Conservation (phyloP, 768 basidiomycete species). For the Hortiboletus flavorubellus region DNA sequence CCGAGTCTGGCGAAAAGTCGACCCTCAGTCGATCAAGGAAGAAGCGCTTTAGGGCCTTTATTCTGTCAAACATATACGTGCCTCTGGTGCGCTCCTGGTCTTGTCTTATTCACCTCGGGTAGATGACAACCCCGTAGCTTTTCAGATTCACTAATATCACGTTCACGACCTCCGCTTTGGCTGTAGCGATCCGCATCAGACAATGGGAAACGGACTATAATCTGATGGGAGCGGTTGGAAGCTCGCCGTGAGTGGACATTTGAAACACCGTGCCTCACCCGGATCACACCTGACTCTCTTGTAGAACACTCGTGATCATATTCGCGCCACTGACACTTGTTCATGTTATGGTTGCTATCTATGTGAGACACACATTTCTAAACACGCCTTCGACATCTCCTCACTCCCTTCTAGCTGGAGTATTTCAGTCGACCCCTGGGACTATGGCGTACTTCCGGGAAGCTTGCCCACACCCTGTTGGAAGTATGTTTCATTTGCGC, state of each 20-base stretch:
- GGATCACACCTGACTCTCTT: background rate
- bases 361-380: slow-evolving; percentile 48
- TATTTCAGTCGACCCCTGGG: slow-evolving; percentile 91
- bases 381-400: slow-evolving; percentile 6
- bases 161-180: slow-evolving; percentile 77
- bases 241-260: slow-evolving; percentile 63
- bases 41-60: slow-evolving; percentile 60
- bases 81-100: slow-evolving; percentile 55
- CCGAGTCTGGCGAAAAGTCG: slow-evolving; percentile 30
- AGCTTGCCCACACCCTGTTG: slow-evolving; percentile 80
- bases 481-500: slow-evolving; percentile 90
- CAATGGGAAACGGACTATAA: slow-evolving; percentile 45
- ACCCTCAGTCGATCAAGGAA: slow-evolving; percentile 31
- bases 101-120: background rate
- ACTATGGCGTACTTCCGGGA: slow-evolving; percentile 86
- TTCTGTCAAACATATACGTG: slow-evolving; percentile 72
- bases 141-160: slow-evolving; percentile 83
- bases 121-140: slow-evolving; percentile 44
- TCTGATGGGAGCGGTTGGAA: slow-evolving; percentile 72
- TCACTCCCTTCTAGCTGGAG: slow-evolving; percentile 57
- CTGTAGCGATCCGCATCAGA: slow-evolving; percentile 74
- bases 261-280: background rate
- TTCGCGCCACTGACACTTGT: slow-evolving; percentile 80
- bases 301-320: slow-evolving; percentile 77
- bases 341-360: slow-evolving; percentile 83